Conservation (phyloP, 1,284 basidiomycete species). For the Ustilago crameri region DNA sequence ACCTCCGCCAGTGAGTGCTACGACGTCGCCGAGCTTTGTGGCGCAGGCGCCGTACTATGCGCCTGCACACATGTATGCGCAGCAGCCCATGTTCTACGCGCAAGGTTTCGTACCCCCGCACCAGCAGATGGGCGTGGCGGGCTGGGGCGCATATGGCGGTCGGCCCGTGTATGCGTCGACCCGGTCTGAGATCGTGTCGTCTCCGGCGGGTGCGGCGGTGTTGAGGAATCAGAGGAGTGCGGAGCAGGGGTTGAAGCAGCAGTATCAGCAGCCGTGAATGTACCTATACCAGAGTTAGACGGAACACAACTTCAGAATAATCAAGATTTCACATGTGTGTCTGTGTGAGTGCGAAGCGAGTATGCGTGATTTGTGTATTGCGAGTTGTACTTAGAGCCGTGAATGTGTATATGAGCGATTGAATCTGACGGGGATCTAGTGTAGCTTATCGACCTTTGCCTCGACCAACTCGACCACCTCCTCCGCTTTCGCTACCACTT, state of each 20-base stretch:
- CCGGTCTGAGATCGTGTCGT: constrained; percentile 24
- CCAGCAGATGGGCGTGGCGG: constrained; percentile 9
- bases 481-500: neutral
- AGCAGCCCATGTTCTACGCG: constrained; percentile 1
- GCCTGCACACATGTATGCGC: constrained; percentile 4
- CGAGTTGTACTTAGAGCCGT: neutral
- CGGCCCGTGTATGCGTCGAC: constrained; percentile 12
- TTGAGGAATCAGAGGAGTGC: constrained; percentile 24
- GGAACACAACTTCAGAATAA: too few relatives aligned
- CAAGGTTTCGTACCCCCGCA: too few relatives aligned
- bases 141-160: constrained; percentile 4
- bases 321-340: too few relatives aligned
- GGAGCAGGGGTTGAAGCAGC: constrained; percentile 13
- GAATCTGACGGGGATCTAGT: neutral
- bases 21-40: neutral
- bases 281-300: neutral
- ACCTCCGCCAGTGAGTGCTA: constrained; percentile 13
- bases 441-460: constrained; percentile 34
- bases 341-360: too few relatives aligned
- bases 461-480: constrained; percentile 27
- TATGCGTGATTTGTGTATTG: too few relatives aligned
- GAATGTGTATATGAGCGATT: neutral
- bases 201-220: neutral
- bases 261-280: constrained; percentile 9
- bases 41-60: neutral